These are phyloP conservation scores for Cladosporium sphaerospermum DNA, from an alignment of 2,329 filamentous ascomycete species.

Conservation along the genomic window DNA sequence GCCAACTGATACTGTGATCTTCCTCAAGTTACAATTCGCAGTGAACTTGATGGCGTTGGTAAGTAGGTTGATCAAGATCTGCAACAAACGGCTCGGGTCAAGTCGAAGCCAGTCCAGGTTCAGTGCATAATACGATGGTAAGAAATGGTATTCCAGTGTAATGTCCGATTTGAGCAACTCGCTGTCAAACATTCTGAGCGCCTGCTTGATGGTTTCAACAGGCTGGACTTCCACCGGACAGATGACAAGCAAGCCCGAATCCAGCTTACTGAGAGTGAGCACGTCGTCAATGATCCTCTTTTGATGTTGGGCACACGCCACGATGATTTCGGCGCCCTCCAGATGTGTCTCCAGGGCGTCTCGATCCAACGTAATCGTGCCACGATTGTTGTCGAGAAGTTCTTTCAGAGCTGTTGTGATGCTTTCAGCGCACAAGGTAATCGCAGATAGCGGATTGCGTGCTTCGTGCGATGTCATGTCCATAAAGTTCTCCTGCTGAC, in stretches of 20 bases:
- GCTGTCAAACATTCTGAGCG: constrained; percentile 31
- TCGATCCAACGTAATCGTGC: not conserved
- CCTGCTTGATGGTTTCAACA: constrained; percentile 27
- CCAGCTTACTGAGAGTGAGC: constrained; percentile 37
- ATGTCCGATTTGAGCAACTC: constrained; percentile 32
- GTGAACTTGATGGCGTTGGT: constrained; percentile 46
- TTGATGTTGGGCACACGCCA: constrained; percentile 27
- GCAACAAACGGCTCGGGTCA: constrained; percentile 22
- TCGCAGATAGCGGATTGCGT: constrained; percentile 38
- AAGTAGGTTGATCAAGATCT: constrained; percentile 39
- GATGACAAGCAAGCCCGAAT: constrained; percentile 31
- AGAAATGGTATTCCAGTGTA: constrained; percentile 21
- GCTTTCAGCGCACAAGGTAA: constrained; percentile 46
- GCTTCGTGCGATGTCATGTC: constrained; percentile 36
- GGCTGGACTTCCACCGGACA: constrained; percentile 33
- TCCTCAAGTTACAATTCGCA: constrained; percentile 29
- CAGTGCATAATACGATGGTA: not conserved
- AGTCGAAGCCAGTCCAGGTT: constrained; percentile 21
- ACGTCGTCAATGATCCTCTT: constrained; percentile 44
- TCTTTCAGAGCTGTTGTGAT: constrained; percentile 2
- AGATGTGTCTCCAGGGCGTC: constrained; percentile 1
- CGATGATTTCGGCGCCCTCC: constrained; percentile 23
- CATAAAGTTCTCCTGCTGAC: constrained; percentile 29
- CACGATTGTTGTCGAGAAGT: not conserved
- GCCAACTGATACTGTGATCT: constrained; percentile 29